Evolutionary conservation across 306 rosid genomes (phyloP).

Genomic region (Prunus mongolica): DNA sequence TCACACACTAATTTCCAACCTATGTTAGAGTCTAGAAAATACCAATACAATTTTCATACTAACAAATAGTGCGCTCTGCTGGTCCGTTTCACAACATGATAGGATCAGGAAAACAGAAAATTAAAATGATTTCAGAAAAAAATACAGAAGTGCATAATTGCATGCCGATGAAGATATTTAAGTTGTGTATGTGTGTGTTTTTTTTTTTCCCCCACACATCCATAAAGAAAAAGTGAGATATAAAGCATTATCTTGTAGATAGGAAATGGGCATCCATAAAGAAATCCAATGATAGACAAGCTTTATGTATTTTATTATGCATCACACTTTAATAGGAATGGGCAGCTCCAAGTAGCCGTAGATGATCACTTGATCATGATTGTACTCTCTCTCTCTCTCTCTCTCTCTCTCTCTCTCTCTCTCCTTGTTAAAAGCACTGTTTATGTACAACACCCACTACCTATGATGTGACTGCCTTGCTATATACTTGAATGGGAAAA

Average conservation of each 20-base stretch:
- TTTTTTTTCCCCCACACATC: background rate
- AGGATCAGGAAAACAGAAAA: background rate
- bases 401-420: no score
- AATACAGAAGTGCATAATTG: background rate
- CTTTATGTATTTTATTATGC: background rate
- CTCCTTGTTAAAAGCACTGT: no score
- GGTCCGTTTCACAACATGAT: no score
- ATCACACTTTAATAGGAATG: background rate
- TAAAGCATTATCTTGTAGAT: background rate
- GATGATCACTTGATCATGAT: no score
- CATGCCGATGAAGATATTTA: background rate
- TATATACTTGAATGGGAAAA: no score
- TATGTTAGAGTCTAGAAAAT: no score
- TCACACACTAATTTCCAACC: no score
- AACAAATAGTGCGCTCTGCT: no score
- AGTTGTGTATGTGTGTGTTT: background rate
- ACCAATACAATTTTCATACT: no score
- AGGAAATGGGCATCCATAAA: background rate
- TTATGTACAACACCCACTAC: no score
- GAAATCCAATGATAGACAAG: background rate
- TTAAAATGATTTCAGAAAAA: background rate
- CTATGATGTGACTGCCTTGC: no score
- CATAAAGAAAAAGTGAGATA: background rate
- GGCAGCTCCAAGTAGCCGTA: background rate
- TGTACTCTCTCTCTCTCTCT: no score